Percentiles rank a stretch among this genome's conserved stretches.
These are phyloP conservation scores for Leishmania arabica DNA, from an alignment of 208 protist species.

Conservation along the genomic window DNA sequence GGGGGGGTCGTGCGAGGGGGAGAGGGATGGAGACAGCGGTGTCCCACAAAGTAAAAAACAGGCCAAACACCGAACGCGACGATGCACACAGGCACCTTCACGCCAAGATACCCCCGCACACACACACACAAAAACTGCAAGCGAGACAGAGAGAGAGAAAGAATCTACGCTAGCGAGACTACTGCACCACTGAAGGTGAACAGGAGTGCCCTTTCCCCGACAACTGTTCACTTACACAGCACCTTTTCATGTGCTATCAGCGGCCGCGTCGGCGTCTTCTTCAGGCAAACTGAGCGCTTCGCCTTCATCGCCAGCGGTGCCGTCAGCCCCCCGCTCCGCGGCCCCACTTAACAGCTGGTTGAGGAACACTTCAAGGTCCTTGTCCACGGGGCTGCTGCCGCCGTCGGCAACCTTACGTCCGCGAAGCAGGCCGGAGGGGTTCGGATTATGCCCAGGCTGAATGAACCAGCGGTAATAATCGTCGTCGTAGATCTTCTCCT, in stretches of 20 bases:
- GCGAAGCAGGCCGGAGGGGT: slow-evolving; percentile 77
- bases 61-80: not conserved
- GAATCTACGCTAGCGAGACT: not conserved
- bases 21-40: not conserved
- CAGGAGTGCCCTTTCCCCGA: not conserved
- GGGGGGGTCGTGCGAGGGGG: not conserved
- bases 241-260: not conserved
- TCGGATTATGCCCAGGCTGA: slow-evolving; percentile 86
- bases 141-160: not conserved
- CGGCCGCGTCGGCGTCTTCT: slow-evolving; percentile 3
- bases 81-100: not conserved
- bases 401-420: slow-evolving; percentile 32
- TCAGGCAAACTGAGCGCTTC: not conserved
- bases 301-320: not conserved
- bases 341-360: slow-evolving; percentile 39
- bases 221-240: not conserved
- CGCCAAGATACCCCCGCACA: not conserved
- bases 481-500: slow-evolving; percentile 93
- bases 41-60: not conserved
- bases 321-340: not conserved
- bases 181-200: not conserved
- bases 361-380: slow-evolving; percentile 71
- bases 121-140: not conserved
- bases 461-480: slow-evolving; percentile 95
- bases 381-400: slow-evolving; percentile 32